Conservation (phyloP, 202 grass and related monocot species). For the Schoenoplectus tabernaemontani region DNA sequence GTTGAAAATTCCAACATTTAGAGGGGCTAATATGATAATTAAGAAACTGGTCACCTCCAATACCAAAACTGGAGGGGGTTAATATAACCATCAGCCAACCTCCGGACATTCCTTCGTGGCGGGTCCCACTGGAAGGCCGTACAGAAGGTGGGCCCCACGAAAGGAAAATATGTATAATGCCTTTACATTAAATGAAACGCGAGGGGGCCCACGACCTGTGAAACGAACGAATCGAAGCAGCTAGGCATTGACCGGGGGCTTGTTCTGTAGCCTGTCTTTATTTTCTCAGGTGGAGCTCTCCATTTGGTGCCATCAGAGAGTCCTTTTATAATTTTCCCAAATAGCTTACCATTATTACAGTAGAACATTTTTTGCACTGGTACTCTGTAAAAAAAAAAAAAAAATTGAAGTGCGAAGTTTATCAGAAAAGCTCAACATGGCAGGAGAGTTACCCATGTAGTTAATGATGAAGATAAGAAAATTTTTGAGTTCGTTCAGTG, state of each 20-base stretch:
- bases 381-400: no score
- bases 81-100: background rate
- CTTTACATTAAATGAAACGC: background rate
- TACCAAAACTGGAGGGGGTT: background rate
- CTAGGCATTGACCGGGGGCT: constrained; percentile 14
- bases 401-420: no score
- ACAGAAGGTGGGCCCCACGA: background rate
- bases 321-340: no score
- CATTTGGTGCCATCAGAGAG: background rate
- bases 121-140: background rate
- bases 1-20: background rate
- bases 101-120: constrained; percentile 18
- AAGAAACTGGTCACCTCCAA: background rate
- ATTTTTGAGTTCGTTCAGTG: no score
- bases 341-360: no score
- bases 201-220: background rate
- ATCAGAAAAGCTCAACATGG: no score
- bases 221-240: constrained; percentile 24
- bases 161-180: constrained; percentile 8
- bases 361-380: no score
- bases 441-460: no score
- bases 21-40: background rate
- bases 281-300: background rate
- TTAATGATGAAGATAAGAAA: no score
- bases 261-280: background rate